Evolutionary conservation across 2,329 filamentous ascomycete genomes (phyloP).

Genomic region (Pseudodiploospora longispora): DNA sequence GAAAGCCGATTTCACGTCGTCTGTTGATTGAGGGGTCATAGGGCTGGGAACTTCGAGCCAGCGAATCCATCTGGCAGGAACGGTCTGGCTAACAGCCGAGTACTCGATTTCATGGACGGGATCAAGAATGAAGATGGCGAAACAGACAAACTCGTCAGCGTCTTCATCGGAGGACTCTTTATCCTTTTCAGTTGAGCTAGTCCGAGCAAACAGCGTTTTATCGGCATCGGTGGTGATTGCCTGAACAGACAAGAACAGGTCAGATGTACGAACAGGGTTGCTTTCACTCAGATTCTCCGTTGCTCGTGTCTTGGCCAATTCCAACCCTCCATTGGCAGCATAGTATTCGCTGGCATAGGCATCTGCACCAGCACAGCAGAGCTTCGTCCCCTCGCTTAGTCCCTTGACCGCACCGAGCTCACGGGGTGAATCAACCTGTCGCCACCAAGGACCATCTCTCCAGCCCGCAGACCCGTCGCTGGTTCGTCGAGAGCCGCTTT

Average conservation of each 20-base stretch:
- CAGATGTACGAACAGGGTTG: conserved; percentile 85
- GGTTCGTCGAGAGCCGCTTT: conserved; percentile 63
- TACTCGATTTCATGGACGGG: conserved; percentile 89
- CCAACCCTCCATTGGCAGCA: conserved; percentile 65
- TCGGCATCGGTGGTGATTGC: conserved; percentile 63
- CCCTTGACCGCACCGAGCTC: conserved; percentile 76
- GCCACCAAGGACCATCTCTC: conserved; percentile 97
- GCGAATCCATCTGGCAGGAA: conserved; percentile 78
- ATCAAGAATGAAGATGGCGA: conserved; percentile 75
- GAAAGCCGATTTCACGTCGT: conserved; percentile 26
- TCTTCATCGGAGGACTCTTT: conserved; percentile 44
- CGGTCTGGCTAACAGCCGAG: conserved; percentile 69
- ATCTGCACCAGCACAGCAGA: conserved; percentile 83
- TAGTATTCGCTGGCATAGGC: conserved; percentile 83
- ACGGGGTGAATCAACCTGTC: conserved; percentile 59
- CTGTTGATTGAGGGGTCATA: conserved; percentile 44
- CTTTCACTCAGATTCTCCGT: conserved; percentile 70
- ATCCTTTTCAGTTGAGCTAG: conserved; percentile 44
- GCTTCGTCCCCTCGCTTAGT: conserved; percentile 78
- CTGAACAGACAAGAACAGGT: conserved; percentile 94
- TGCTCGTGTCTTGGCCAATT: conserved; percentile 70
- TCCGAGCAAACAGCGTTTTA: conserved; percentile 58
- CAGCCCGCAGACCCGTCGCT: conserved; percentile 58
- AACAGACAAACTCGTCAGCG: conserved; percentile 53
- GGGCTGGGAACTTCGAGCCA: conserved; percentile 78